Percentiles rank a stretch among this genome's conserved stretches.
Conservation (phyloP, 2,329 filamentous ascomycete genomes). For the Ophiostoma fasciatum region DNA sequence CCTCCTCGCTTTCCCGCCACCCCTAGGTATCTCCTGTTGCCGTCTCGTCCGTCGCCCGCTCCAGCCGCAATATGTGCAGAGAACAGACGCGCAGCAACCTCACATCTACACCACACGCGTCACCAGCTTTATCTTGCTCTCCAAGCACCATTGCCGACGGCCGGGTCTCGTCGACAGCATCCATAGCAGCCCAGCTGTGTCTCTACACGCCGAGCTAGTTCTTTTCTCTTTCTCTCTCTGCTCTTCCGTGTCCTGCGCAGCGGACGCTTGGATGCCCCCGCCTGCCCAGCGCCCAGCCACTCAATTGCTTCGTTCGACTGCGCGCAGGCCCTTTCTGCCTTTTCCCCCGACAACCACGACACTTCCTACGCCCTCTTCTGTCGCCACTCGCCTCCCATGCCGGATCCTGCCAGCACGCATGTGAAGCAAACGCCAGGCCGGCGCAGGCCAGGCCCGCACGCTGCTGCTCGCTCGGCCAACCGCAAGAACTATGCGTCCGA, state of each 20-base stretch:
- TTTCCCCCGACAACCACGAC: too few relatives aligned
- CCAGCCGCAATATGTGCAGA: constrained; percentile 10
- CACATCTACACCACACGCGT: constrained; percentile 8
- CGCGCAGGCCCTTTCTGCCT: too few relatives aligned
- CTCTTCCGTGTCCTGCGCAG: too few relatives aligned
- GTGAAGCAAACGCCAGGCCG: constrained; percentile 23
- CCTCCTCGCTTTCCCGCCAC: neutral
- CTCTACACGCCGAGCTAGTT: neutral
- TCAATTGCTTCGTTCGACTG: neutral
- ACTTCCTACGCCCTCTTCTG: too few relatives aligned
- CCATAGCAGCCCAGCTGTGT: neutral
- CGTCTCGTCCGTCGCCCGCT: neutral
- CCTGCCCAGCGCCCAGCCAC: too few relatives aligned
- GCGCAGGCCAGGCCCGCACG: constrained; percentile 25
- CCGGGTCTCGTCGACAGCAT: neutral
- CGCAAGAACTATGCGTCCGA: constrained; percentile 46
- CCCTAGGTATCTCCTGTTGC: neutral
- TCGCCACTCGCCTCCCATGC: constrained; percentile 16
- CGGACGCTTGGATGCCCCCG: too few relatives aligned
- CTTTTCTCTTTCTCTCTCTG: constrained; percentile 3
- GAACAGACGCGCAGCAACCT: constrained; percentile 11
- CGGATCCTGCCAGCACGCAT: constrained; percentile 13
- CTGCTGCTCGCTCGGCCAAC: constrained; percentile 19
- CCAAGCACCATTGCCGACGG: neutral
- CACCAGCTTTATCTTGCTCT: neutral